Base-by-base conservation (phyloP, 352 stramenopile species). In the Phytophthora lateralis region DNA sequence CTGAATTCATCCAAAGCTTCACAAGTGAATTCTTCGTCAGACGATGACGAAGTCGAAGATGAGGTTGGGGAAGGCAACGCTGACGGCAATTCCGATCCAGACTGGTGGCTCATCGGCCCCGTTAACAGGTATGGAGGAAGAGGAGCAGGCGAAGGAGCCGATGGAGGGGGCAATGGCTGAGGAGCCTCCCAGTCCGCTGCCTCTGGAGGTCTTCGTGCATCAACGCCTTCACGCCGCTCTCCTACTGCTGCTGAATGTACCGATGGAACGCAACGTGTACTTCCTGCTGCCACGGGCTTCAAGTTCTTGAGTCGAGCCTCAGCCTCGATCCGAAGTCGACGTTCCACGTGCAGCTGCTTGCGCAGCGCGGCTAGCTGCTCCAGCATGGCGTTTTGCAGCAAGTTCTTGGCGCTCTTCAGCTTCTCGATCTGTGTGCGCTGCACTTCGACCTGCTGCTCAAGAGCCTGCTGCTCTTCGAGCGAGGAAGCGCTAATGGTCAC, bases 351-450 rank as follows among this genome's bases (percentile, higher is more conserved):
- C 46, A 93, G 58, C 39, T 95, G 85, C 69, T 91, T 94, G 6
- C 87, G 78, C 8, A 94, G 51, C 0, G 79, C 80, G 8, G 87
- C 70, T 14, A 95, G 68, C 44, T 95, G 86, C 52, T 93, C 85
- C 11, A 95, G 68, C 84, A 94, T 93, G 29, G 85, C 83, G 35
- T 89, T 91, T 39, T 95, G 84, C 20, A 93, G 41, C 57, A 91
- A 45, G 9, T 74, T 86, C 56, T 95, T 95, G 29, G 86, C 76
- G 24, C 72, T 75, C 52, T 91, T 90, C 20, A 95, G 72, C 55
- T 91, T 85, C 35, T 91, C 81, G 9, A 95, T 70, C 29, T 93
- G 86, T 60, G 75, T 64, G 15, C 78, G 76, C 52, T 95, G 86
- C 2, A 53, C 71, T 50, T 87, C 77, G 3, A 95, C 56, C 55